Evolutionary conservation across 2,329 filamentous ascomycete genomes (phyloP), one percentile per base, ranked within the genome.

Genomic region (Epicoccum sorghinum): DNA sequence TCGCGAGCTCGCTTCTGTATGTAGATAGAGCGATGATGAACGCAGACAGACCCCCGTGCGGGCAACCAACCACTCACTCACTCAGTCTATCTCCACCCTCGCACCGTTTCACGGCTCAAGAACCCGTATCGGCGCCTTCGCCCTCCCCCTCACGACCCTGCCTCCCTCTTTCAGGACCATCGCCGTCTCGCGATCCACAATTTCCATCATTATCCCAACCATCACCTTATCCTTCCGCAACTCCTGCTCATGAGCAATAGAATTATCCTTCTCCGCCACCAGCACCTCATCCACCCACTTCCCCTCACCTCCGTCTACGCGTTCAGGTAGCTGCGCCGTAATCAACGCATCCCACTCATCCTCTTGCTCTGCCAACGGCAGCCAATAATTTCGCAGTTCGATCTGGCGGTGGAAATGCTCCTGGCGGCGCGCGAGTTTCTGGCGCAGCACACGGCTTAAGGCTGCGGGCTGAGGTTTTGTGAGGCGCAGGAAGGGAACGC

Each of bases 401-500:
- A 77, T 57, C 0, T 78, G 63, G 13, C 65, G 65, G 41, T 75
- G 54, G 10, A 82, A 70, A 13, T 79, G 74, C 39, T 69, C 68
- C 38, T 79, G 72, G n/a, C 80, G 80, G 35, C 74, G 68, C 4
- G 67, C 56, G 14, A 82, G 70, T 63, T 83, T 84, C 44, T 83
- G 76, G 8, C 79, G 76, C 2, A 93, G 64, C 13, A 87, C 79
- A 7, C 82, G 75, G n/a, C 80, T 82, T 18, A 93, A 72, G n/a
- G 74, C 73, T 0, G 69, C 67, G 2, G 87, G 82, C 70, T 92
- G 87, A 4, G 86, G 86, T 70, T 89, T 89, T 58, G 77, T 80
- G 39, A 88, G 73, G 32, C 89, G 84, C 25, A 93, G 71, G 65
- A 92, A 88, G 0, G 88, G 84, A 23, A 86, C 73, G 24, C 79